Base-by-base conservation (phyloP, 208 protist species). In the Lotmaria passim region DNA sequence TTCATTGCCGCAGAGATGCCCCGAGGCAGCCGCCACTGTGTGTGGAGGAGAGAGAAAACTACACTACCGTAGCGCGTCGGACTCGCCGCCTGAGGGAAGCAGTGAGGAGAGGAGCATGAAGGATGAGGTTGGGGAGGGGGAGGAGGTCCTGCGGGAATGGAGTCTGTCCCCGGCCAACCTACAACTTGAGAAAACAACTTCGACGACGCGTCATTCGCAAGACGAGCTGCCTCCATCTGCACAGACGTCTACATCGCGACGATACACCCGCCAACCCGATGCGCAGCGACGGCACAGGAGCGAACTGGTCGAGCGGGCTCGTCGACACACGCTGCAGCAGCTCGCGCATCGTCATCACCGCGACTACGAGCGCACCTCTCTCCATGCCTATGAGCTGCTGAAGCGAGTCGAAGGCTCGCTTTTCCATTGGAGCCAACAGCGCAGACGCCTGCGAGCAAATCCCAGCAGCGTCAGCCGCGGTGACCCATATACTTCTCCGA, bases 301-400 rank as follows among this genome's bases (percentile, higher is more conserved):
- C 14, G 48, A 64, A 38, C 11, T 26, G 34, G 24, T 73, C 24
- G 38, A 57, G 46, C 57, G 41, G 17, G 67, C 67, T 7, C 57
- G 67, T 23, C 56, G 7, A 0, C 7, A 58, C 1, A 65, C 47
- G 6, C 1, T 23, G 1, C 8, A 6, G 44, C 21, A 33, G 23
- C 38, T 73, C 0, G 11, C 46, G 14, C 12, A 43, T 7, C 56
- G 67, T 6, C 58, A 65, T 23, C 67, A 14, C 0, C 41, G 8
- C n/a, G 57, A n/a, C 14, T 55, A 73, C 57, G 33, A 57, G 36
- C 67, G 60, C 17, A 21, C 26, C 3, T 28, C 34, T 19, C 7
- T 73, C 24, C 67, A 73, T n/a, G 56, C 57, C 36, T 73, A 73
- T 28, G 38, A 44, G 4, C 47, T 73, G 5, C 26, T 73, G 44